Evolutionary conservation across 768 basidiomycete species (phyloP), one percentile per base, ranked within the genome.

Genomic region (Suillus alpinus): DNA sequence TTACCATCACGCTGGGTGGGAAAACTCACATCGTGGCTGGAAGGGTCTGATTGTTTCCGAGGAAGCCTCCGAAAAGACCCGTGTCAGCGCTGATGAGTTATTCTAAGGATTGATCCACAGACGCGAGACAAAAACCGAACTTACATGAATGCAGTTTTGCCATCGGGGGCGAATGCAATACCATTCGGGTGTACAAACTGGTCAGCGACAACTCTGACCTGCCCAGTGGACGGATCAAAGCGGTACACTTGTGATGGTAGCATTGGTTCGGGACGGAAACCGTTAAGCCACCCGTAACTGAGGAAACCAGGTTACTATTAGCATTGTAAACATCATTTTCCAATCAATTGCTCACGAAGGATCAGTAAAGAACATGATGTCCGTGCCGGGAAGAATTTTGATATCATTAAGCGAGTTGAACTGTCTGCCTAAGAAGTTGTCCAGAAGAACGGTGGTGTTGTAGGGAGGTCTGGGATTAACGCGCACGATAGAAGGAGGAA

Each of bases 391-490:
- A 57, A 91, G 86, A 4, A 91, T 76, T 66, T 89, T 91, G 60
- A 88, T 78, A 64, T 94, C 91, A 69, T 92, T 90, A 53, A 93
- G 70, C 1, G 91, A 91, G 74, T 89, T 92, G 75, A 92, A 94
- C 63, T 91, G 90, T 2, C 88, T 78, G 1, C 91, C 91, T 66
- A 83, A 89, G 73, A 81, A 91, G 74, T 92, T 93, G 73, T 92
- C 88, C 60, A 93, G 72, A 16, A 93, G 70, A 29, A 89, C 80
- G 0, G 88, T 91, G 5, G 81, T 74, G 60, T 91, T 88, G 72
- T 86, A 79, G 0, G 90, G 90, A 8, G 82, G 68, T 3, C 66
- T 68, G 0, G 89, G 88, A 68, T 90, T 84, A 55, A 91, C 84
- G 29, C 88, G 80, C 0, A 80, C 84, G 26, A 92, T 67, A 2